These are phyloP conservation scores for Ophiostoma ips DNA, from an alignment of 2,329 filamentous ascomycete genomes.

Conservation along the genomic window DNA sequence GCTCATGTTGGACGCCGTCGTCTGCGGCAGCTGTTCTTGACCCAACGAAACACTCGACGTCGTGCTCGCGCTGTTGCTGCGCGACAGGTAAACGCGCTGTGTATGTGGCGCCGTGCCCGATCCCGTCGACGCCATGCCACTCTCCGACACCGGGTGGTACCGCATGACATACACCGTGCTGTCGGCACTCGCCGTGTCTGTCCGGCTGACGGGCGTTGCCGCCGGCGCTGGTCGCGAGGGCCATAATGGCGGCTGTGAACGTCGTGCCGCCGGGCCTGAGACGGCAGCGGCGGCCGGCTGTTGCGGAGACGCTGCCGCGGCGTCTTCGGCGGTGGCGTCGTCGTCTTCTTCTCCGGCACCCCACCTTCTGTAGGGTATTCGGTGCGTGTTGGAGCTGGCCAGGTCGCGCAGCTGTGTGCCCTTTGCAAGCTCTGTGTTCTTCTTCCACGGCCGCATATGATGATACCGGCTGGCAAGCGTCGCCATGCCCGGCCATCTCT, in stretches of 20 bases:
- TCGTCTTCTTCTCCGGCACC: conserved; percentile 14
- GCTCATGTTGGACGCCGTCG: conserved; percentile 2
- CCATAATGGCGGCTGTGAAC: conserved; percentile 35
- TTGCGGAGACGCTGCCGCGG: conserved; percentile 13
- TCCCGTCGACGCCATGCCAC: conserved; percentile 10
- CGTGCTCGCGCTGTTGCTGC: conserved; percentile 11
- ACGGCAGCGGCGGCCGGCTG: neutral
- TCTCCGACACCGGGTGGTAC: conserved; percentile 43
- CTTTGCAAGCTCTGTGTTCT: neutral
- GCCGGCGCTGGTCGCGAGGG: conserved; percentile 40
- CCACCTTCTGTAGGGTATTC: conserved; percentile 2
- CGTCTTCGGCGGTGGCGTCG: conserved; percentile 16
- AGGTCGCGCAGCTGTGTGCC: neutral
- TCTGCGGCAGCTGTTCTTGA: neutral
- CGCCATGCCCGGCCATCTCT: conserved; percentile 16
- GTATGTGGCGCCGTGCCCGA: neutral
- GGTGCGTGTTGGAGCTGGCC: neutral
- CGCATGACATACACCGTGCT: conserved; percentile 51
- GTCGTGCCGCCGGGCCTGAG: conserved; percentile 1
- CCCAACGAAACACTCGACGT: conserved; percentile 1
- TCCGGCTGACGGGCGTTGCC: conserved; percentile 44
- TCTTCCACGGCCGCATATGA: conserved; percentile 19
- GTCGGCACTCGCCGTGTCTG: conserved; percentile 48
- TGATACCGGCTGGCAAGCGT: conserved; percentile 27
- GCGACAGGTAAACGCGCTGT: conserved; percentile 4